Conservation (phyloP, 1,284 basidiomycete species). For the Ustilago nuda region DNA sequence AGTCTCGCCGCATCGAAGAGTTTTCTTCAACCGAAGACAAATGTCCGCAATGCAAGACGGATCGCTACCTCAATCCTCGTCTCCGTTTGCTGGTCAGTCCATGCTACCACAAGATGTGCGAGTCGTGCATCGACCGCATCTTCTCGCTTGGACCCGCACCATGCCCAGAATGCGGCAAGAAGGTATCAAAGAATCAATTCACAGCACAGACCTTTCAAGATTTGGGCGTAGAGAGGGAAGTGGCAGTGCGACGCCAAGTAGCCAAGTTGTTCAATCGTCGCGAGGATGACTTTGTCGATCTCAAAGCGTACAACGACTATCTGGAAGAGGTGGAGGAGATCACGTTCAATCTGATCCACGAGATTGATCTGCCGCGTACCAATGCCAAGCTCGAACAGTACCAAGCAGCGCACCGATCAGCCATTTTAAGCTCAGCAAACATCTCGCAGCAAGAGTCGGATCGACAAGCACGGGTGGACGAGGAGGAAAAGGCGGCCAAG, state of each 20-base stretch:
- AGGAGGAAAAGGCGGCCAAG: constrained; percentile 50
- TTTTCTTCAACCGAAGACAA: constrained; percentile 75
- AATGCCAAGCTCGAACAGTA: constrained; percentile 85
- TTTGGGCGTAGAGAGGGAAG: constrained; percentile 94
- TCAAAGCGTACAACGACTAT: constrained; percentile 92
- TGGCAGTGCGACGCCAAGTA: constrained; percentile 85
- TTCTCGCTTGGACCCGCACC: constrained; percentile 96
- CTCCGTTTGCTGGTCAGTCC: constrained; percentile 88
- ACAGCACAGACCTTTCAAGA: constrained; percentile 98
- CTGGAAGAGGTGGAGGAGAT: constrained; percentile 96
- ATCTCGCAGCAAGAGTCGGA: constrained; percentile 59
- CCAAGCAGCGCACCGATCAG: constrained; percentile 71
- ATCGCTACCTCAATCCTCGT: constrained; percentile 94
- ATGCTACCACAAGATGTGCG: constrained; percentile 97
- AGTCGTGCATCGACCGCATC: constrained; percentile 87
- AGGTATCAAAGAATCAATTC: constrained; percentile 92
- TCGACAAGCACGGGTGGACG: constrained; percentile 51
- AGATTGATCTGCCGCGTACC: constrained; percentile 84
- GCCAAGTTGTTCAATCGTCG: constrained; percentile 88
- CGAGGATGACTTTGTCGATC: constrained; percentile 85
- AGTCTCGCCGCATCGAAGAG: constrained; percentile 58
- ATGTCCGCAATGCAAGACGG: constrained; percentile 97
- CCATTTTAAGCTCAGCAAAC: constrained; percentile 53
- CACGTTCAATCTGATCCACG: constrained; percentile 94
- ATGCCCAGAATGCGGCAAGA: constrained; percentile 90